Conservation (phyloP, 2,329 filamentous ascomycete species). For the Calonectria ilicicola region DNA sequence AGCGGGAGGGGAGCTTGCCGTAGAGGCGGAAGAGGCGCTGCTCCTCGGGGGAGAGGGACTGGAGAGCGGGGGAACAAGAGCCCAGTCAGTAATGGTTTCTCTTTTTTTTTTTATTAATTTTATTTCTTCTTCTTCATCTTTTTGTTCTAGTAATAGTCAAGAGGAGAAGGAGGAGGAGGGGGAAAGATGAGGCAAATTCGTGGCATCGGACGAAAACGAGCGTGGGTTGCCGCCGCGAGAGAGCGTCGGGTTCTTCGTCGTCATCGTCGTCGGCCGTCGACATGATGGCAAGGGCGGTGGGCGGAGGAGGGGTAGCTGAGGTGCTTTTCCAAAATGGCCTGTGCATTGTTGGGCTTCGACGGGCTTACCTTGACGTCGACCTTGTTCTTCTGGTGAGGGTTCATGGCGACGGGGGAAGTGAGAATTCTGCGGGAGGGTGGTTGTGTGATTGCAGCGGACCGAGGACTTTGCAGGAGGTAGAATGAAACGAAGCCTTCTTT, state of each 20-base stretch:
- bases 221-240: not conserved
- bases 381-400: constrained; percentile 98
- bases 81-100: constrained; percentile 32
- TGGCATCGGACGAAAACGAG: constrained; percentile 6
- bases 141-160: not conserved
- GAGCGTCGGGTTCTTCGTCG: not conserved
- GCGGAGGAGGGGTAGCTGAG: constrained; percentile 28
- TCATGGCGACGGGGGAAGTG: constrained; percentile 71
- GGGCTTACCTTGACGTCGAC: constrained; percentile 91
- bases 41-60: constrained; percentile 95
- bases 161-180: too few species aligned
- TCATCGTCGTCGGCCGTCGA: constrained; percentile 16
- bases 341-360: constrained; percentile 20
- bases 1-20: constrained; percentile 96
- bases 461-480: too few species aligned
- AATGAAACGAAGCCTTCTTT: constrained; percentile 16
- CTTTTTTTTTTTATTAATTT: not conserved
- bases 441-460: constrained; percentile 1
- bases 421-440: not conserved
- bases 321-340: constrained; percentile 29
- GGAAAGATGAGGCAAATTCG: not conserved
- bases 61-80: constrained; percentile 27
- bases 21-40: constrained; percentile 97
- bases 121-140: not conserved
- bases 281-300: constrained; percentile 16